Base-by-base conservation (phyloP, 257 asterid genomes). In the Solanum appendiculatum region DNA sequence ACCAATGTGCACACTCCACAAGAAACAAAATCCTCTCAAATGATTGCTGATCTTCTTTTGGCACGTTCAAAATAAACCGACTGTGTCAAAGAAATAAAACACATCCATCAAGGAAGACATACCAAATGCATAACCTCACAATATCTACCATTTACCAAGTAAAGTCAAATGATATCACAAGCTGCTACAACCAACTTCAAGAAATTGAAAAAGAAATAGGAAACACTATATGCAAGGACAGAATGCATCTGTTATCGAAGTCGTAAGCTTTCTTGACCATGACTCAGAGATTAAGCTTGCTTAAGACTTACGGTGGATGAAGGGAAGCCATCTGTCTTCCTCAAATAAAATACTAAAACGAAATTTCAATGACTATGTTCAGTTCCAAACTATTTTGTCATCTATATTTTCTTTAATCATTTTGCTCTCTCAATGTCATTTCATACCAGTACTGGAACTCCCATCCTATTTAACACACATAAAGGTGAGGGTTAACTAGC, bases 1-100 rank as follows among this genome's bases (percentile, higher is more conserved):
- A 97, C 99, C 99, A 97, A 88, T 97, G 98, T 36, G 99, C 99
- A 86, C 93, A 95, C 92, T 97, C 99, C 90, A 97, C 99, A 82
- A 97, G 99, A 91, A 97, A 97, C 91, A 97, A 89, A 85, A 97
- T 96, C 93, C 99, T 95, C 94, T 97, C 99, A 86, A 96, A 97
- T 34, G 99, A 96, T 89, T 96, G 98, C 64, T 94, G 97, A 87
- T 97, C 99, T 93, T 97, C 99, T 93, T 95, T 95, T 20, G 99
- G 99, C 88, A 95, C 98, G 78, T 97, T 96, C 90, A 97, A 93
- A 87, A 97, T 99, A 89, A 97, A 97, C 84, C 99, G 99, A 86
- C 99, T 97, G 96, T 95, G 89, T 60, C 60, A 85, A 87, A 58
- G 73, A 68, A 64, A 63, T 81, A 78, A 31, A 64, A 84, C 42